phyloP scores from a whole-genome alignment of 257 asterid species.

The Plantago ovata region DNA sequence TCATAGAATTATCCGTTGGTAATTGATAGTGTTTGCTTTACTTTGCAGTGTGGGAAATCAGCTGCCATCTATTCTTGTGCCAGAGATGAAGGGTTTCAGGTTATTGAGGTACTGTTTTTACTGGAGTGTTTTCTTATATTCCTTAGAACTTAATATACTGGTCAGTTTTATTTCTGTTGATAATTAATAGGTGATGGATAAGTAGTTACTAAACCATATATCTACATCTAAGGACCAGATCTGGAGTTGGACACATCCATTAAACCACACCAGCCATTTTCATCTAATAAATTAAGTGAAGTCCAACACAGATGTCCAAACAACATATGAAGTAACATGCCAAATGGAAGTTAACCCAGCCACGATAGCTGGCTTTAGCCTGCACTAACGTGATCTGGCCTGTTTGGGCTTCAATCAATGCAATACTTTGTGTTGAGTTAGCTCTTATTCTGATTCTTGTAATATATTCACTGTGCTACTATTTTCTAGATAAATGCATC shows the following conservation, averaged over 20 bases:
- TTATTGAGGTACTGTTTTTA: constrained; percentile 72
- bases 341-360: no score
- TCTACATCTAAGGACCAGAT: neutral
- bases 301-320: no score
- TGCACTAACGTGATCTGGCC: neutral
- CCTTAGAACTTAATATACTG: neutral
- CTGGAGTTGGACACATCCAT: neutral
- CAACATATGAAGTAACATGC: no score
- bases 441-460: constrained; percentile 11
- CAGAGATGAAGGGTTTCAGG: constrained; percentile 89
- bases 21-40: constrained; percentile 24
- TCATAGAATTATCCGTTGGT: constrained; percentile 6
- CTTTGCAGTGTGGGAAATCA: constrained; percentile 89
- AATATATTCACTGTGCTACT: constrained; percentile 7
- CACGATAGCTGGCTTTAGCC: no score
- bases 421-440: no score
- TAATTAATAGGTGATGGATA: neutral
- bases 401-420: neutral
- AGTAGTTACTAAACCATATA: neutral
- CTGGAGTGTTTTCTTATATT: neutral
- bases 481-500: constrained; percentile 79
- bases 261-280: neutral
- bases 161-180: neutral
- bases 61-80: constrained; percentile 99
- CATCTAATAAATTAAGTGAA: no score